phyloP scores from a whole-genome alignment of 805 yeast species.

The Cyberlindnera maclurae region DNA sequence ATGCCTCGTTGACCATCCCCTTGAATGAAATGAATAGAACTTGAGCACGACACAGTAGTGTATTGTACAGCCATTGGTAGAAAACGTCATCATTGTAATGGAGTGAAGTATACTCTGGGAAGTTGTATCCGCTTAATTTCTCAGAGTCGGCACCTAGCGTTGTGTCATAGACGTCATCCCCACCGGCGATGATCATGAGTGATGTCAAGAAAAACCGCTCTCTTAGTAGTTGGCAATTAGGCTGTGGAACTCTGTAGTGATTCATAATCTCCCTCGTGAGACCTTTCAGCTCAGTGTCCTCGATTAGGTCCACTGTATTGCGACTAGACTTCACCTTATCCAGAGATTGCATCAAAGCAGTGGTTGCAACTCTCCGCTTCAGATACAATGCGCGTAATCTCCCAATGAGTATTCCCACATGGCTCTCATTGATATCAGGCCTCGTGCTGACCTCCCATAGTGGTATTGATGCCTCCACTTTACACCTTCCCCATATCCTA shows the following conservation, averaged over 20 bases:
- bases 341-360: not conserved
- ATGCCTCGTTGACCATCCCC: not conserved
- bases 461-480: not conserved
- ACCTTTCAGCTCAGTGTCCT: not conserved
- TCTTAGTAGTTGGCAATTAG: not conserved
- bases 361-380: not conserved
- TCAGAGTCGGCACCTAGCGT: not conserved
- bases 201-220: not conserved
- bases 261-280: not conserved
- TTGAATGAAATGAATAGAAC: not conserved
- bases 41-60: not conserved
- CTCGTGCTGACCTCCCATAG: too few species aligned
- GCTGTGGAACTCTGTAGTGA: not conserved
- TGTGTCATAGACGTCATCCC: not conserved
- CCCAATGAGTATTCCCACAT: not conserved
- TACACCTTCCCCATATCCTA: not conserved
- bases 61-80: not conserved
- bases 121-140: not conserved
- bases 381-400: not conserved
- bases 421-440: too few species aligned
- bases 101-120: not conserved
- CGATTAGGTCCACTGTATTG: not conserved
- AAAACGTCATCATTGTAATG: conserved; percentile 1
- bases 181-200: not conserved
- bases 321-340: not conserved